phyloP scores from a whole-genome alignment of 2,329 filamentous ascomycete genomes.

The Colletotrichum limetticola region DNA sequence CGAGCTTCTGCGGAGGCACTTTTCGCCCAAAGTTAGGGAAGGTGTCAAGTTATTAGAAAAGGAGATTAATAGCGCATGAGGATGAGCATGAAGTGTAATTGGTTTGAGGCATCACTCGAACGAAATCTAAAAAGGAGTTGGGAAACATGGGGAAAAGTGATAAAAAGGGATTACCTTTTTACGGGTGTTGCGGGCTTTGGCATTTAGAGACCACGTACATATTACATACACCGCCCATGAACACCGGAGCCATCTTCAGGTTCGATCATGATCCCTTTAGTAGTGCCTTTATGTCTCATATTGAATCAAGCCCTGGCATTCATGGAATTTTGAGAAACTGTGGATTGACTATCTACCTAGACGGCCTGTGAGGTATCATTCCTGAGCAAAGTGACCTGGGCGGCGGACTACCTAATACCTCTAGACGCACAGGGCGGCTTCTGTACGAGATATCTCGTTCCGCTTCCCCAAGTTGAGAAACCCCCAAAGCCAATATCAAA shows the following conservation, averaged over 20 bases:
- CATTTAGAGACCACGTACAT: neutral
- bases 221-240: neutral
- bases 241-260: neutral
- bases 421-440: neutral
- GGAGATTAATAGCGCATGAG: constrained; percentile 52
- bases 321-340: neutral
- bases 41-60: constrained; percentile 77
- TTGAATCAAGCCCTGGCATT: neutral
- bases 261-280: neutral
- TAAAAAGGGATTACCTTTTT: neutral
- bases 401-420: neutral
- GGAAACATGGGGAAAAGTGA: neutral
- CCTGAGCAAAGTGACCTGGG: neutral
- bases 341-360: constrained; percentile 12
- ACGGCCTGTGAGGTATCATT: neutral
- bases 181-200: neutral
- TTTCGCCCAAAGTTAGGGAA: constrained; percentile 86
- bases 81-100: neutral
- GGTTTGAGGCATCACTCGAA: neutral
- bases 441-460: neutral
- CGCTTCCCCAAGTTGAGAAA: neutral
- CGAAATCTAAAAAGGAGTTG: constrained; percentile 8
- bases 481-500: neutral
- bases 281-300: neutral
- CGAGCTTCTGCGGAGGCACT: constrained; percentile 86